phyloP scores from a whole-genome alignment of 2,329 filamentous ascomycete species.

The Ophiostoma sp. region DNA sequence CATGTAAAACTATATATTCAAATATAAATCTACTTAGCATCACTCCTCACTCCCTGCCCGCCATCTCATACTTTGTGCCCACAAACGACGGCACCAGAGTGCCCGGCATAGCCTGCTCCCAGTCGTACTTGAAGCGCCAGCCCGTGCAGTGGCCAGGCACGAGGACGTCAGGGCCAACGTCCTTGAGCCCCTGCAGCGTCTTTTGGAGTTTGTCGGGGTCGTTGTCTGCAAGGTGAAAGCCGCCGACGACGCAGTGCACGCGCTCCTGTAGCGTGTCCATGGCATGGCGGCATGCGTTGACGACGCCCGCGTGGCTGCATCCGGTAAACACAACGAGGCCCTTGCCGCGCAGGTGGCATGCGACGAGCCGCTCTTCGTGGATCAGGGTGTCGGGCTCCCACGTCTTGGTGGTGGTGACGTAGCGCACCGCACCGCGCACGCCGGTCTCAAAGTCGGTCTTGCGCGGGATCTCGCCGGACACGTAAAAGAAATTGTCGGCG shows the following conservation, averaged over 20 bases:
- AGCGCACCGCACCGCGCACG: neutral
- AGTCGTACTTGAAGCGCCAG: slow-evolving; percentile 50
- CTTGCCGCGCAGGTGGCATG: slow-evolving; percentile 50
- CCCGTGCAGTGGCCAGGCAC: slow-evolving; percentile 53
- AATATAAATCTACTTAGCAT: neutral
- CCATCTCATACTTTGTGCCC: slow-evolving; percentile 1
- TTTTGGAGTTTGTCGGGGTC: neutral
- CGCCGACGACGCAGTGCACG: slow-evolving; percentile 1
- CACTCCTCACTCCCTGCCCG: neutral
- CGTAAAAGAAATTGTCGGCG: neutral
- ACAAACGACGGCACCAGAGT: slow-evolving; percentile 47
- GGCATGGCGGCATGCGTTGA: slow-evolving; percentile 47
- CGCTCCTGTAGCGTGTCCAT: slow-evolving; percentile 25
- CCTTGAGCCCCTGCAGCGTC: neutral
- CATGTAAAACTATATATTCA: neutral
- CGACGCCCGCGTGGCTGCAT: slow-evolving; percentile 51
- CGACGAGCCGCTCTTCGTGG: slow-evolving; percentile 48
- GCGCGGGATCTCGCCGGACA: neutral
- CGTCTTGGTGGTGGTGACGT: neutral
- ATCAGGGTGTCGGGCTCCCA: slow-evolving; percentile 47
- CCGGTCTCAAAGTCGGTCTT: neutral
- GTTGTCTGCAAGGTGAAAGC: neutral
- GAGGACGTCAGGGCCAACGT: slow-evolving; percentile 39
- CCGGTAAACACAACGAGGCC: slow-evolving; percentile 53
- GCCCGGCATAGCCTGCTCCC: slow-evolving; percentile 48